These are phyloP conservation scores for Closterium sp. DNA, from an alignment of 139 green algal genomes.

Conservation along the genomic window DNA sequence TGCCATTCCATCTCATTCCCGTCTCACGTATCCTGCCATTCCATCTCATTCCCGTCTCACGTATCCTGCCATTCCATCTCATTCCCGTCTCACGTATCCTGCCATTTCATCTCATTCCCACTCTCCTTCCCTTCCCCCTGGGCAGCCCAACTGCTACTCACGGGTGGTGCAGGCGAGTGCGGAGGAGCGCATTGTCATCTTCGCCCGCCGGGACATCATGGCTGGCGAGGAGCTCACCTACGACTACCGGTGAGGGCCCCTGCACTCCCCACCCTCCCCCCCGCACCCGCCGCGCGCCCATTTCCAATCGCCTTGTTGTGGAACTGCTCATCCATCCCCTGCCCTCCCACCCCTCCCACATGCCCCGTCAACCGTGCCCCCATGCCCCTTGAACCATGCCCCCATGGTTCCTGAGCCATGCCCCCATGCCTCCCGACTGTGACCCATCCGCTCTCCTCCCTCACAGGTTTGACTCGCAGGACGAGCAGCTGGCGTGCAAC, in stretches of 20 bases:
- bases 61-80: too few relatives aligned
- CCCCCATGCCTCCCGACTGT: not conserved
- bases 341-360: not conserved
- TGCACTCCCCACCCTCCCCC: not conserved
- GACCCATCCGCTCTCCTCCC: not conserved
- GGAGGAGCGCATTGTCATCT: slow-evolving; percentile 54
- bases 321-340: not conserved
- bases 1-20: too few relatives aligned
- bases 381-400: not conserved
- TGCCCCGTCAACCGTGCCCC: too few relatives aligned
- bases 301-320: not conserved
- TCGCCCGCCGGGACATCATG: slow-evolving; percentile 46
- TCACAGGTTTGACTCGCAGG: slow-evolving; percentile 47
- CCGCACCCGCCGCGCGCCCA: not conserved
- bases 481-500: slow-evolving; percentile 50
- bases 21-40: too few relatives aligned
- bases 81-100: too few relatives aligned
- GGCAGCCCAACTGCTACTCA: slow-evolving; percentile 58
- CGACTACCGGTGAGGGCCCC: slow-evolving; percentile 49
- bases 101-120: too few relatives aligned
- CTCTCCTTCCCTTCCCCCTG: too few relatives aligned
- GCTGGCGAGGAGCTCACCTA: slow-evolving; percentile 59
- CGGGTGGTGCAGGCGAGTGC: slow-evolving; percentile 28
- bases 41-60: too few relatives aligned
- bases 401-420: not conserved